Percentiles rank a stretch among this genome's conserved stretches.
Evolutionary conservation across 179 eudicot genomes (phyloP).

Genomic region (Camellia oleifera): DNA sequence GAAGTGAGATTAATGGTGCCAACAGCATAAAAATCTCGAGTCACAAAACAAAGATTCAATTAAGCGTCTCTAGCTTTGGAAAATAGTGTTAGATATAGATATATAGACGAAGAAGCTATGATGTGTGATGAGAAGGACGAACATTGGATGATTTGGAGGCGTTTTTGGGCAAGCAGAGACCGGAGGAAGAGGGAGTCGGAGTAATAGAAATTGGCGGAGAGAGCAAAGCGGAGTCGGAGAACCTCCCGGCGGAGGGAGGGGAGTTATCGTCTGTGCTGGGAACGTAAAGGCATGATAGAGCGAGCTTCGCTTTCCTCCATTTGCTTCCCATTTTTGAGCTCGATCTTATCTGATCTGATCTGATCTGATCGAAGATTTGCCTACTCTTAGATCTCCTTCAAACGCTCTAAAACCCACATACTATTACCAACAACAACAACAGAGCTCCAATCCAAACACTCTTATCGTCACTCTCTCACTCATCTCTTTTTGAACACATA

Average conservation of each 20-base stretch:
- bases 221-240: conserved; percentile 30
- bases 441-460: conserved; percentile 10
- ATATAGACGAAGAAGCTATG: neutral
- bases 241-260: conserved; percentile 19
- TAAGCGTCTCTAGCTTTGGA: neutral
- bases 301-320: conserved; percentile 77
- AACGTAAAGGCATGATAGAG: conserved; percentile 50
- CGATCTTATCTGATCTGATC: conserved; percentile 2
- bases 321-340: conserved; percentile 41
- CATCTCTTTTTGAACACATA: neutral
- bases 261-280: conserved; percentile 45
- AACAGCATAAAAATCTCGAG: no score
- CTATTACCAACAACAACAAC: neutral
- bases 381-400: neutral
- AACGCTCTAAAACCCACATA: neutral
- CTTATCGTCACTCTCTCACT: neutral
- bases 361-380: neutral
- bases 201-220: conserved; percentile 42
- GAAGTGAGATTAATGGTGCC: neutral
- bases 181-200: conserved; percentile 78
- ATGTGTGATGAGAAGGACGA: neutral
- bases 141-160: conserved; percentile 64
- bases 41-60: neutral
- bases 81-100: neutral
- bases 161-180: conserved; percentile 51